These are phyloP conservation scores for Daldinia sp. DNA, from an alignment of 2,329 filamentous ascomycete genomes.

Conservation along the genomic window DNA sequence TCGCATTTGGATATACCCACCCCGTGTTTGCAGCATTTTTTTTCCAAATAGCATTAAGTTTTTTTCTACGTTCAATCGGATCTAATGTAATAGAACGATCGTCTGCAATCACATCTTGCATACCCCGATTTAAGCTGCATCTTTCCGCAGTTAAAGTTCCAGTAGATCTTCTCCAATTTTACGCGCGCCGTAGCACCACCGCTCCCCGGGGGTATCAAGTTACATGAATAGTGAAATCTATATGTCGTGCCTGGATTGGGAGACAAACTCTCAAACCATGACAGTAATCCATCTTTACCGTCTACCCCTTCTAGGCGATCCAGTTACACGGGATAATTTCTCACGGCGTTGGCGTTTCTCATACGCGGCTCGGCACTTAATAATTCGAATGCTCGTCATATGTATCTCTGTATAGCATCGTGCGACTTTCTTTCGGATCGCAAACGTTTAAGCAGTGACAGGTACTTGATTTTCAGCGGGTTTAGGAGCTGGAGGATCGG, in stretches of 20 bases:
- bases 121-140: background rate
- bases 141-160: constrained; percentile 1
- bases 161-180: background rate
- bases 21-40: constrained; percentile 29
- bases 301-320: background rate
- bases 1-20: constrained; percentile 39
- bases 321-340: background rate
- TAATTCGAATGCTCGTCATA: background rate
- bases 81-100: background rate
- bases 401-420: background rate
- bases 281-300: background rate
- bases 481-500: constrained; percentile 40
- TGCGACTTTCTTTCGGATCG: background rate
- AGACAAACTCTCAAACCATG: background rate
- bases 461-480: constrained; percentile 41
- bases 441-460: constrained; percentile 41
- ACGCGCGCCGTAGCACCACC: background rate
- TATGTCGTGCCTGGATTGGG: background rate
- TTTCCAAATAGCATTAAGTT: constrained; percentile 18
- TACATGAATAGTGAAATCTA: background rate
- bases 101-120: constrained; percentile 1
- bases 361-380: constrained; percentile 19
- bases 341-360: background rate
- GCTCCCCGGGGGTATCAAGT: background rate
- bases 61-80: background rate